Evolutionary conservation across 345 rosid species (phyloP).

Genomic region (Gossypium anomalum): DNA sequence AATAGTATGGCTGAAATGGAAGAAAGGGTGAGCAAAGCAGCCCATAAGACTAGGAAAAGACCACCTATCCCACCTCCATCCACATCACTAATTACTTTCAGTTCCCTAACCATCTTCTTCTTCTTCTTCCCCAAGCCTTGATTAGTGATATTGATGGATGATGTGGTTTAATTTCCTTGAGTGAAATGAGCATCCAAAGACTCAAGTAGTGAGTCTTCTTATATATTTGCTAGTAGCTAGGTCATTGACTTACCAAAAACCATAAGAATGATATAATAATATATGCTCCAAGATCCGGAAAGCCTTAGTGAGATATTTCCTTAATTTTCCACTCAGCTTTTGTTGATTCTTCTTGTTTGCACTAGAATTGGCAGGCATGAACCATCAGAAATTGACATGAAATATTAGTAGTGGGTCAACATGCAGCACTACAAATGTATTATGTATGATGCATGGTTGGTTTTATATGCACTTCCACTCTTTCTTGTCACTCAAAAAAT

Average conservation of each 20-base stretch:
- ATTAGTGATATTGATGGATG: neutral
- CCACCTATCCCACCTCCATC: conserved; percentile 12
- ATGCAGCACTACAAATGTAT: conserved; percentile 6
- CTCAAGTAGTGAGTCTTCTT: neutral
- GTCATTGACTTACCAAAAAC: neutral
- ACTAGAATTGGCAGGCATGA: conserved; percentile 27
- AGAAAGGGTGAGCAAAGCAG: conserved; percentile 39
- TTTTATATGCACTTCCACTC: conserved; percentile 21
- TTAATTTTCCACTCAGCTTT: conserved; percentile 8
- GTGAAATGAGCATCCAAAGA: neutral
- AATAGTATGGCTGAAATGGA: conserved; percentile 45
- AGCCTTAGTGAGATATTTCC: neutral
- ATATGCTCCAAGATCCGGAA: neutral
- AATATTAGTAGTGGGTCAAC: conserved; percentile 25
- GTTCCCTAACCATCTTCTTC: conserved; percentile 32
- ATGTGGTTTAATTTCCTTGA: neutral
- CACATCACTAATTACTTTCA: conserved; percentile 7
- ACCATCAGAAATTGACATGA: conserved; percentile 19
- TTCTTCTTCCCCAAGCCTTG: neutral
- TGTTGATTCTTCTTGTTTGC: conserved; percentile 21
- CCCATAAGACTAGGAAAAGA: conserved; percentile 27
- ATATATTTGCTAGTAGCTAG: neutral
- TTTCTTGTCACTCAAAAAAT: conserved; percentile 18
- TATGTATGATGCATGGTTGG: conserved; percentile 4
- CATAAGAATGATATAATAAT: neutral